Evolutionary conservation across 805 yeast species (phyloP), one percentile per base, ranked within the genome.

Genomic region (Candida argentea): DNA sequence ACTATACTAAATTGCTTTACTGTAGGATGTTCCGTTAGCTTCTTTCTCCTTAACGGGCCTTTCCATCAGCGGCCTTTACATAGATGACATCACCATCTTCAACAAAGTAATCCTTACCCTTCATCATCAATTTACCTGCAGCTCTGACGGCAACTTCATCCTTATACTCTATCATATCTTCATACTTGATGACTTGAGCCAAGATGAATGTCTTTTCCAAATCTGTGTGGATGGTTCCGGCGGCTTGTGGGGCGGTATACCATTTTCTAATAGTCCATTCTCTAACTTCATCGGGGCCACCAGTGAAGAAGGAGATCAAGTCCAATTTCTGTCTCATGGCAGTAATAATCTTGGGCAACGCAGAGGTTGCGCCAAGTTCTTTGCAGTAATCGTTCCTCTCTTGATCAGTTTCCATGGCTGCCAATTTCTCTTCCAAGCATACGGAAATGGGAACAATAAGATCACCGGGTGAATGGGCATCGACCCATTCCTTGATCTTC

Each of bases 221-320:
- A 61, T 89, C 98, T 22, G 87, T 82, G 58, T 91, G 98, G 46
- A 89, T 89, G 25, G 91, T 94, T 54, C 96, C 97, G 14, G 98
- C 98, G 25, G 98, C 97, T 50, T 82, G 86, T n/a, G 98, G 98
- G 30, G 96, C 96, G 44, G 83, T 78, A 26, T 89, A 81, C 44
- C 93, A 93, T 43, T 68, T 65, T 61, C 97, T 76, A 38, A 91
- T 76, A 20, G 98, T 91, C 98, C 98, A 91, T 60, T 93, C 96
- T 57, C 96, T 80, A 28, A 87, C 94, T 64, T 91, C 98, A 37
- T 83, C 84, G 23, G 94, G 81, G 43, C 98, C 98, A 52, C 91
- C 79, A 20, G 98, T 91, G 72, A 85, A 91, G 68, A 79, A 91
- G 30, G 95, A 85, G 41, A 87, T 86, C 55, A 91, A 75, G 41